A percentile compares a stretch with the other conserved stretches of the same genome.
These are phyloP conservation scores for Sporothrix schenckii DNA, from an alignment of 2,329 filamentous ascomycete genomes.

Conservation along the genomic window DNA sequence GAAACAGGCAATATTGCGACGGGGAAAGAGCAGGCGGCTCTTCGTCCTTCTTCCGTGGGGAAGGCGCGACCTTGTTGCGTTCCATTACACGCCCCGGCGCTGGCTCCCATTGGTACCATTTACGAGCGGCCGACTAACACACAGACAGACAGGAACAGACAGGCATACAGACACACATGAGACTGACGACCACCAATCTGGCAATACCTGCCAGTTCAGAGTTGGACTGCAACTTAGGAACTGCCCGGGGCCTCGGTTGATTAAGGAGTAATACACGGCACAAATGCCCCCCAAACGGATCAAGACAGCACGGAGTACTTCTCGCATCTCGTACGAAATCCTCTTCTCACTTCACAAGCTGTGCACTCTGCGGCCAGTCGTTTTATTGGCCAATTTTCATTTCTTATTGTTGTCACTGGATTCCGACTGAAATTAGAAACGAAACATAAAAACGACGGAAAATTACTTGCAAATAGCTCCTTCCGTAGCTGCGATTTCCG, in stretches of 20 bases:
- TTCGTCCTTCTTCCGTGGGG: background rate
- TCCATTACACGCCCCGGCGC: conserved; percentile 8
- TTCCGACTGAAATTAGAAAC: background rate
- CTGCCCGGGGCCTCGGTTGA: conserved; percentile 21
- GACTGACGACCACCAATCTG: background rate
- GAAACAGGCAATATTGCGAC: background rate
- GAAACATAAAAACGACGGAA: background rate
- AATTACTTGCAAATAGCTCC: conserved; percentile 5
- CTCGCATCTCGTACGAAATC: conserved; percentile 15
- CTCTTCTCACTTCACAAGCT: conserved; percentile 1
- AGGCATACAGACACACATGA: background rate
- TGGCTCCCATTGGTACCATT: conserved; percentile 12
- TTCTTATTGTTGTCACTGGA: background rate
- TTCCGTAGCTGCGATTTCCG: conserved; percentile 2
- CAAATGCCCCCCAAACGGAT: background rate
- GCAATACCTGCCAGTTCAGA: background rate
- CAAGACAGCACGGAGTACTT: too few species aligned
- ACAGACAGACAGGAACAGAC: background rate
- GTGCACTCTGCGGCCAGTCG: background rate
- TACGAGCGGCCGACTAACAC: conserved; percentile 14
- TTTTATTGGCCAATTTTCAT: background rate
- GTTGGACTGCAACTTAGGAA: conserved; percentile 8
- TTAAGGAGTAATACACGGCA: background rate
- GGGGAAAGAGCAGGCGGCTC: conserved; percentile 13
- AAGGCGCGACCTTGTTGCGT: conserved; percentile 10